These are phyloP conservation scores for Phalaenopsis hybrid DNA, from an alignment of 116 monocot species.

Conservation along the genomic window DNA sequence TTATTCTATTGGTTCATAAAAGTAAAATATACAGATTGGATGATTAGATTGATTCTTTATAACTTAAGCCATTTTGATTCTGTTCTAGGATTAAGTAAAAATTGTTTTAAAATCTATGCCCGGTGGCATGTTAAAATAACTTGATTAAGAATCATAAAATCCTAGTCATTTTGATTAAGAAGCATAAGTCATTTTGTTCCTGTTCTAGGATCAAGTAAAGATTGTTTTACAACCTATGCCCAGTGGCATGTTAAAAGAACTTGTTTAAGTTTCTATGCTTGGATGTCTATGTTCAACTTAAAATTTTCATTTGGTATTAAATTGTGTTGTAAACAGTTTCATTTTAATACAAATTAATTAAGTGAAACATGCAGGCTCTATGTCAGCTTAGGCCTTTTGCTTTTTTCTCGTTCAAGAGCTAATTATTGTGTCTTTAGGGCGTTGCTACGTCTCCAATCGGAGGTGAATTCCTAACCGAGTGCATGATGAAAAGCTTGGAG, in stretches of 20 bases:
- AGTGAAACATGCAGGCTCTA: not conserved
- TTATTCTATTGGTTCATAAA: not conserved
- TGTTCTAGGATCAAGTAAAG: not conserved
- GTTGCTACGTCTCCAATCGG: slow-evolving; percentile 85
- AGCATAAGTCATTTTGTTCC: not conserved
- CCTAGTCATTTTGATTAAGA: too few relatives aligned
- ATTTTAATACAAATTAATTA: not conserved
- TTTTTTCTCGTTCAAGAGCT: slow-evolving; percentile 6
- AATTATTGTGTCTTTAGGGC: slow-evolving; percentile 35
- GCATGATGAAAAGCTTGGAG: slow-evolving; percentile 95
- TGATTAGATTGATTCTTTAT: not conserved
- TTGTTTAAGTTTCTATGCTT: not conserved
- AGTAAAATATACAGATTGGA: not conserved
- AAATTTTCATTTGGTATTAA: too few relatives aligned
- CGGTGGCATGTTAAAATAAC: too few relatives aligned
- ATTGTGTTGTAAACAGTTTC: not conserved
- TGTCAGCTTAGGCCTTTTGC: not conserved
- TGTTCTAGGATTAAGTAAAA: too few relatives aligned
- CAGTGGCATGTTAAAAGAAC: not conserved
- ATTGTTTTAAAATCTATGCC: too few relatives aligned
- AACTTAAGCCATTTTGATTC: not conserved
- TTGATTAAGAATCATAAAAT: too few relatives aligned
- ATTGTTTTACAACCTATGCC: too few relatives aligned
- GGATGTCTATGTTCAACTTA: not conserved
- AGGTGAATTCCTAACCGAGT: slow-evolving; percentile 91